These are phyloP conservation scores for Saprolegnia parasitica DNA, from an alignment of 352 stramenopile species.

Conservation along the genomic window DNA sequence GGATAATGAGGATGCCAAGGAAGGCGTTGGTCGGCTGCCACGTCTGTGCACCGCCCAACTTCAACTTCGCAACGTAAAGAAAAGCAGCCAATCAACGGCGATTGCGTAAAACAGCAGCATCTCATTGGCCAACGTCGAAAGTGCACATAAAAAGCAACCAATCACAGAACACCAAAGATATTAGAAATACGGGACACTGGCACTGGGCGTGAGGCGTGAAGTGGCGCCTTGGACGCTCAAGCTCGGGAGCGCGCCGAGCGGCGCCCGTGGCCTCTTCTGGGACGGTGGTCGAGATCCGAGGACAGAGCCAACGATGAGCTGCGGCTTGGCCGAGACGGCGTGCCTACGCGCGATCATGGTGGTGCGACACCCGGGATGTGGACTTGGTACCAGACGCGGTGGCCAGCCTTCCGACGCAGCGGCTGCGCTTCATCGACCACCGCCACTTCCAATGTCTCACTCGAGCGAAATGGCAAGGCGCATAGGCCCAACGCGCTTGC, in stretches of 20 bases:
- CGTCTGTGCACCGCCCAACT: not conserved
- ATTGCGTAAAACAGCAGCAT: not conserved
- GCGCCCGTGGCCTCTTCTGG: not conserved
- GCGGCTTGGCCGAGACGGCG: conserved; percentile 44
- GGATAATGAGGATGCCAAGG: not conserved
- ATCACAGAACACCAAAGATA: conserved; percentile 1
- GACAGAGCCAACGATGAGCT: conserved; percentile 37
- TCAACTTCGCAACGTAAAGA: conserved; percentile 15
- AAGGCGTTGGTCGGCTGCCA: not conserved
- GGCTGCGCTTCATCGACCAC: no score
- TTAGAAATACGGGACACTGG: conserved; percentile 26
- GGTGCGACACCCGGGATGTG: not conserved
- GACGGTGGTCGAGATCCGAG: not conserved
- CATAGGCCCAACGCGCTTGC: not conserved
- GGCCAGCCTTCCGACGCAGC: not conserved
- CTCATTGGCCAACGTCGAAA: conserved; percentile 10
- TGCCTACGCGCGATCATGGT: conserved; percentile 31
- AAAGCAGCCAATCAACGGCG: not conserved
- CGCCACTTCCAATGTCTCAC: not conserved
- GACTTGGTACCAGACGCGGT: conserved; percentile 1
- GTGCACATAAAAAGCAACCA: conserved; percentile 19
- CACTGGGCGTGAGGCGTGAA: not conserved
- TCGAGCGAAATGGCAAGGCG: not conserved
- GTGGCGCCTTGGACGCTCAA: not conserved
- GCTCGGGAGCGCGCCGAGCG: conserved; percentile 1